A percentile compares a stretch with the other conserved stretches of the same genome.
Conservation (phyloP, 345 rosid genomes). For the Linum usitatissimum region DNA sequence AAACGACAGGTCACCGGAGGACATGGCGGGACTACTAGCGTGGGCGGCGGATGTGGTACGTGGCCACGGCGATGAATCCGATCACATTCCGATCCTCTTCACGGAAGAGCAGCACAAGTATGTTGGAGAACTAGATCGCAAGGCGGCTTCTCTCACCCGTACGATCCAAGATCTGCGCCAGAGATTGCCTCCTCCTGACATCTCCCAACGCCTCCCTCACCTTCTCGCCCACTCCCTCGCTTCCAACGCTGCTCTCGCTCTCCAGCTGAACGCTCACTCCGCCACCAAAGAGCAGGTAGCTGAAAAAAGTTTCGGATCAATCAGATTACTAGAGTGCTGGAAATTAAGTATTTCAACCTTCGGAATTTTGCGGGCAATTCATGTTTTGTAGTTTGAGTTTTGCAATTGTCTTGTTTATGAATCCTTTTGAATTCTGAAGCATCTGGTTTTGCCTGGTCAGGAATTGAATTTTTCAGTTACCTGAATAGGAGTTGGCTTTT, state of each 20-base stretch:
- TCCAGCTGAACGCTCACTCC: constrained; percentile 86
- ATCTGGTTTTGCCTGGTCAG: neutral
- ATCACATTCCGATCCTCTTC: constrained; percentile 40
- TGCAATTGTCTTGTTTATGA: neutral
- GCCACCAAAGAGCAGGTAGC: constrained; percentile 81
- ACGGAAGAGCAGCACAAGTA: constrained; percentile 58
- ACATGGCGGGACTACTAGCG: constrained; percentile 75
- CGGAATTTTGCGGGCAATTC: too few species aligned
- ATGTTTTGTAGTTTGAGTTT: neutral
- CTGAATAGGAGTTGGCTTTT: neutral
- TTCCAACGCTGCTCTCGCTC: constrained; percentile 80
- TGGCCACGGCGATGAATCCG: constrained; percentile 40
- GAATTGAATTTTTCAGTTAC: too few species aligned
- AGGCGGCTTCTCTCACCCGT: constrained; percentile 63
- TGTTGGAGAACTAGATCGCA: constrained; percentile 55
- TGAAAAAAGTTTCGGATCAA: neutral
- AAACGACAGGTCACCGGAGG: neutral
- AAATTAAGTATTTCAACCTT: too few species aligned
- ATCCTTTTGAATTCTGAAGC: neutral
- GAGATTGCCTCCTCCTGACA: constrained; percentile 74
- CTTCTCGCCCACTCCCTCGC: constrained; percentile 90
- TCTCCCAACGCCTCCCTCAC: constrained; percentile 84
- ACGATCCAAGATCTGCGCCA: constrained; percentile 78
- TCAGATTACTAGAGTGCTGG: neutral
- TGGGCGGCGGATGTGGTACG: constrained; percentile 97